phyloP scores from a whole-genome alignment of 2,329 filamentous ascomycete species.

The Phoma sp. region DNA sequence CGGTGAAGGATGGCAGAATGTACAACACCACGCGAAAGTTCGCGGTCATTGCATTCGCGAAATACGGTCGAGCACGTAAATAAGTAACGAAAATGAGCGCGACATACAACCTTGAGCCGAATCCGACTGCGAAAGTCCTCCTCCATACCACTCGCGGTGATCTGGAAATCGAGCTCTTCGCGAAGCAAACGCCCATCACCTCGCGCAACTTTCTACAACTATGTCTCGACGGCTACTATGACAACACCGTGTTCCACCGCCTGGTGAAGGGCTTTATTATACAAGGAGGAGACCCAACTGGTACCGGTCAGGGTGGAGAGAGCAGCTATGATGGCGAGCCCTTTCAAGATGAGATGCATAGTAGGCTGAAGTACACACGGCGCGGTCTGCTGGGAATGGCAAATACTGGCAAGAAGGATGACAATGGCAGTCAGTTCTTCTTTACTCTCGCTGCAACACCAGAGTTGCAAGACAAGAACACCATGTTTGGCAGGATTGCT shows the following conservation, averaged over 20 bases:
- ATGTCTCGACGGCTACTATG: slow-evolving; percentile 94
- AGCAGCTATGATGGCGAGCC: slow-evolving; percentile 86
- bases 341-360: slow-evolving; percentile 91
- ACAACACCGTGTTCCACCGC: slow-evolving; percentile 91
- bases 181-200: slow-evolving; percentile 88
- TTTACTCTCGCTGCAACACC: slow-evolving; percentile 83
- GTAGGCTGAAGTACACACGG: slow-evolving; percentile 88
- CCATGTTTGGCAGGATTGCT: slow-evolving; percentile 88
- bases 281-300: slow-evolving; percentile 93
- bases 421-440: slow-evolving; percentile 97
- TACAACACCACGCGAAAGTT: slow-evolving; percentile 13
- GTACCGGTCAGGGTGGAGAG: slow-evolving; percentile 88
- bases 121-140: slow-evolving; percentile 89
- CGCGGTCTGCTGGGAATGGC: slow-evolving; percentile 95
- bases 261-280: slow-evolving; percentile 90
- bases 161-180: slow-evolving; percentile 90
- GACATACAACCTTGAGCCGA: slow-evolving; percentile 92
- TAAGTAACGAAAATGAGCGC: slow-evolving; percentile 70
- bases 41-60: slow-evolving; percentile 7
- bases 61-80: neutral
- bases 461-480: slow-evolving; percentile 88
- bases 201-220: slow-evolving; percentile 96
- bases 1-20: slow-evolving; percentile 11
- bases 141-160: slow-evolving; percentile 90
- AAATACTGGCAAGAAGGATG: slow-evolving; percentile 77